Evolutionary conservation across 2,329 filamentous ascomycete genomes (phyloP), one percentile per base, ranked within the genome.

Genomic region (Penicillium aurantiogriseum): DNA sequence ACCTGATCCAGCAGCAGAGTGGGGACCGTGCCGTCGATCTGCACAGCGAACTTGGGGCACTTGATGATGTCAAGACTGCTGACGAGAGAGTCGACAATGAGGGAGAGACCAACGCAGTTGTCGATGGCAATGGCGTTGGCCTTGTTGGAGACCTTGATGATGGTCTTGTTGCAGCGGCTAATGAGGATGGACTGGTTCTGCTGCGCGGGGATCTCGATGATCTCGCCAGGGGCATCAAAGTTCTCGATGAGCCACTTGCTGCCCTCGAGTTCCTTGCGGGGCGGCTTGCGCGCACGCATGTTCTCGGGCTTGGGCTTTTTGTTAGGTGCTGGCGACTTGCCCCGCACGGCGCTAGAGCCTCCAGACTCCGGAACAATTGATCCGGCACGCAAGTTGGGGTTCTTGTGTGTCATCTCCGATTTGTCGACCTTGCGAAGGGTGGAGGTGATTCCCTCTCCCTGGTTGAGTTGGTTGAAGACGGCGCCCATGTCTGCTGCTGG

Each of bases 181-280:
- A 99, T 94, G 63, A 97, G 86, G 63, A 99, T 86, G 2, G 92
- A 96, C 63, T 99, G 94, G 45, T 87, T 86, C 70, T 96, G 86
- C 63, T 86, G 83, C 11, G 91, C 92, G 52, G 92, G 83, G 66
- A 97, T 88, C 73, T 93, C 88, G 60, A 97, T 83, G 4, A 92
- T 86, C 17, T 86, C 81, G 58, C 86, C 85, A 52, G 80, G 78
- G 59, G 88, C 90, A 51, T 99, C 94, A 69, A 86, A 97, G 79
- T 99, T 94, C 82, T 97, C 94, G 68, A 99, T 86, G 56, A 88
- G 86, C 94, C 94, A 99, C 76, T 97, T 97, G 77, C 91, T 97
- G 53, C 89, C 89, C 60, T 92, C 88, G 1, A 94, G 83, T 62
- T 89, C 88, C 80, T 89, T 91, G 72, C 85, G 88, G 11, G 89